phyloP scores from a whole-genome alignment of 768 basidiomycete species.

The Serendipita sp. region DNA sequence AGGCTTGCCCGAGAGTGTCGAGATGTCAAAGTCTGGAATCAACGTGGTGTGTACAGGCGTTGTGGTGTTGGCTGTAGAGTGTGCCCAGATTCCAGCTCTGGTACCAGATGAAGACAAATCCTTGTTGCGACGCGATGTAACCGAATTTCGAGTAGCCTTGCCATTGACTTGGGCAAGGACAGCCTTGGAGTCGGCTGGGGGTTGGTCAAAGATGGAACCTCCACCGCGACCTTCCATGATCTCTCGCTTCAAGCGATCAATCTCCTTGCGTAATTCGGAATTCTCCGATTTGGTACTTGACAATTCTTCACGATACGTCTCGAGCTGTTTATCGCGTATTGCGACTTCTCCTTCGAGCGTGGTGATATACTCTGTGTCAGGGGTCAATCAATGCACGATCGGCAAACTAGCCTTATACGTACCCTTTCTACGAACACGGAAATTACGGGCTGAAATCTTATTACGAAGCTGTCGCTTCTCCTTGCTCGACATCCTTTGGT shows the following conservation, averaged over 20 bases:
- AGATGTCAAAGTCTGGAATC: conserved; percentile 47
- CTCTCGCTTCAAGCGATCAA: conserved; percentile 54
- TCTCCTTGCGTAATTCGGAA: conserved; percentile 62
- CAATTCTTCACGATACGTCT: conserved; percentile 71
- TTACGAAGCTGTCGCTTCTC: conserved; percentile 93
- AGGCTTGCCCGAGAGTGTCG: conserved; percentile 18
- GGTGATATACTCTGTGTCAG: conserved; percentile 65
- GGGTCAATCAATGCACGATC: conserved; percentile 5
- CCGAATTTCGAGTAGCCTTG: conserved; percentile 13
- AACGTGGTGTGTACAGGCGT: conserved; percentile 77
- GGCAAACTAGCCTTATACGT: conserved; percentile 10
- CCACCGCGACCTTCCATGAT: conserved; percentile 48
- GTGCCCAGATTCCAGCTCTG: conserved; percentile 66
- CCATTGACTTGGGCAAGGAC: conserved; percentile 10
- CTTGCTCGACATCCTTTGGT: conserved; percentile 87
- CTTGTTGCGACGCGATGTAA: conserved; percentile 48
- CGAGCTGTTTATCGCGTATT: conserved; percentile 80
- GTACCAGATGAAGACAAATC: conserved; percentile 46
- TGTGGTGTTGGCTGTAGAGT: conserved; percentile 35
- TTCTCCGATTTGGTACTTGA: conserved; percentile 71
- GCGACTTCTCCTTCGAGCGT: conserved; percentile 88
- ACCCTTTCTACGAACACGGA: conserved; percentile 91
- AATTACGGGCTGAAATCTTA: conserved; percentile 92
- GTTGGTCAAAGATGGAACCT: background rate
- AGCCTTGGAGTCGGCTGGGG: background rate